A percentile compares a stretch with the other conserved stretches of the same genome.
phyloP scores from a whole-genome alignment of 176 grass and related monocot genomes.

The Hyparrhenia diplandra region DNA sequence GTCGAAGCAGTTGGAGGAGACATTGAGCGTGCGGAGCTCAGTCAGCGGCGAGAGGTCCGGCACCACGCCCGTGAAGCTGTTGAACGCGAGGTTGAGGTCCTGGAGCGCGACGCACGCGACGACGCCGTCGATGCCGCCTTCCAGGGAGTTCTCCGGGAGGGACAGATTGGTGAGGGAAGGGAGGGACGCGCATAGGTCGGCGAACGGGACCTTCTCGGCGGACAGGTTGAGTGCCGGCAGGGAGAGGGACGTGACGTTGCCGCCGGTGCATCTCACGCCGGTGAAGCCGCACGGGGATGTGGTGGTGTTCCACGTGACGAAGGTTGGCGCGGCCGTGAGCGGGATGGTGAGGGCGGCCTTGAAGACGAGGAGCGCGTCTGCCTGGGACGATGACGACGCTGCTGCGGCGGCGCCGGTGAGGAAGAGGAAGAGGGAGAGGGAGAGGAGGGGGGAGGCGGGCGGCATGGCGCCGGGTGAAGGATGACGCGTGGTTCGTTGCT shows the following conservation, averaged over 20 bases:
- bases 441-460: constrained; percentile 8
- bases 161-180: constrained; percentile 37
- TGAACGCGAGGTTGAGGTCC: constrained; percentile 60
- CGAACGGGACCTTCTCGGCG: constrained; percentile 27
- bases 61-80: constrained; percentile 40
- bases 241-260: constrained; percentile 27
- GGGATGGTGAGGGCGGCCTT: constrained; percentile 48
- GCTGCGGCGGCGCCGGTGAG: neutral
- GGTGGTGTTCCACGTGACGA: constrained; percentile 48
- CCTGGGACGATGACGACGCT: constrained; percentile 19
- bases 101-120: constrained; percentile 32
- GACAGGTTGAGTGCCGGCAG: neutral
- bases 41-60: constrained; percentile 55
- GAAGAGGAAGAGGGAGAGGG: constrained; percentile 9
- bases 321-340: neutral
- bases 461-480: constrained; percentile 38
- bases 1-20: constrained; percentile 50
- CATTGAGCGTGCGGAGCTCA: constrained; percentile 46
- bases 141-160: constrained; percentile 45
- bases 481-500: constrained; percentile 1
- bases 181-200: constrained; percentile 38
- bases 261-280: constrained; percentile 40
- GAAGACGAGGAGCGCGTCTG: constrained; percentile 44
- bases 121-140: constrained; percentile 40
- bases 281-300: constrained; percentile 49